Evolutionary conservation across 2,329 filamentous ascomycete genomes (phyloP).

Genomic region (Microdochium paspali): DNA sequence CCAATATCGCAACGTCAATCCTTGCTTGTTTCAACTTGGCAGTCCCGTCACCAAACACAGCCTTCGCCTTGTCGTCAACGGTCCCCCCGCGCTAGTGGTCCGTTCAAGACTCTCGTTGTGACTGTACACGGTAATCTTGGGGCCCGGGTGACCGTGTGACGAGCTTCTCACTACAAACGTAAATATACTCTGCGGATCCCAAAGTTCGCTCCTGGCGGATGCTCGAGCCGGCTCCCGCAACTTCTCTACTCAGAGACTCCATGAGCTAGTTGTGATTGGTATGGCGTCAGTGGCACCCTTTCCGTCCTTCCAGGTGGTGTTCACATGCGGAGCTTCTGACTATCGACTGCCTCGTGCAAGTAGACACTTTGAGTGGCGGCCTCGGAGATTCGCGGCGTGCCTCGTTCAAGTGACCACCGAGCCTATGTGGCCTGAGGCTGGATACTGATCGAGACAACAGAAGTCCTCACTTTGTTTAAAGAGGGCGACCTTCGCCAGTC

Average conservation of each 20-base stretch:
- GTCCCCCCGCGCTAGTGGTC: neutral
- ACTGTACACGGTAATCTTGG: neutral
- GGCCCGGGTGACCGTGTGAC: neutral
- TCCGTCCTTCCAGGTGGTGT: too few species aligned
- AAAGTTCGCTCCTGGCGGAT: neutral
- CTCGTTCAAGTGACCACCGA: too few species aligned
- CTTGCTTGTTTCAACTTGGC: neutral
- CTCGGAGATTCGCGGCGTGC: too few species aligned
- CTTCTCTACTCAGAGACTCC: neutral
- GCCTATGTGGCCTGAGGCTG: too few species aligned
- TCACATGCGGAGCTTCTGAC: too few species aligned
- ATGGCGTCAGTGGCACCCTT: neutral
- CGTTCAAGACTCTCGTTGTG: neutral
- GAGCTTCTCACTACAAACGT: neutral
- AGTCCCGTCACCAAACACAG: neutral
- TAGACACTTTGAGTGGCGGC: too few species aligned
- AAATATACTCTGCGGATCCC: neutral
- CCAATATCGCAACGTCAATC: neutral
- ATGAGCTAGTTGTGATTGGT: neutral
- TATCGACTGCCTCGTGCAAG: too few species aligned
- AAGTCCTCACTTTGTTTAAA: neutral
- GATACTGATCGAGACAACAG: too few species aligned
- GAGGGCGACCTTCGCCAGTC: neutral
- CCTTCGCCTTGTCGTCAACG: neutral
- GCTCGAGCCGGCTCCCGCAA: neutral